Percentiles rank a stretch among this genome's conserved stretches.
Evolutionary conservation across 176 grass and related monocot species (phyloP).

Genomic region (Cymbopogon citratus): DNA sequence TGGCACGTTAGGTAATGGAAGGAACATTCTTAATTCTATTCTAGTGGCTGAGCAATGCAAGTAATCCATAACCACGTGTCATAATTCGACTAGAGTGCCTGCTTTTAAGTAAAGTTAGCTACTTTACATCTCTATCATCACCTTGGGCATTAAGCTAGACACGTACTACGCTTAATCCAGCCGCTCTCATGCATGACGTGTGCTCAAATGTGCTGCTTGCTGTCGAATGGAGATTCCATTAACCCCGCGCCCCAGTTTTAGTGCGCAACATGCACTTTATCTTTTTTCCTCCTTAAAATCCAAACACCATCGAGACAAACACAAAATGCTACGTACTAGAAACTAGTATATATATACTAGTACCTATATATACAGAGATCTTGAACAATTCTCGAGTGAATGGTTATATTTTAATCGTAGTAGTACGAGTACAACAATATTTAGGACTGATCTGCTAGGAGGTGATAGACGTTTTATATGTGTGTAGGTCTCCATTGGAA

Average conservation of each 20-base stretch:
- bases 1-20: conserved; percentile 29
- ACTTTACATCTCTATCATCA: conserved; percentile 35
- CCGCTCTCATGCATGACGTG: conserved; percentile 18
- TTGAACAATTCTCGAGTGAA: too few relatives aligned
- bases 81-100: background rate
- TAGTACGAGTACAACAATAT: too few relatives aligned
- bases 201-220: conserved; percentile 1
- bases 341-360: too few relatives aligned
- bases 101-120: conserved; percentile 8
- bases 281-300: too few relatives aligned
- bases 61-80: conserved; percentile 39
- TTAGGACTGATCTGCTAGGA: too few relatives aligned
- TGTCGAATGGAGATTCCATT: conserved; percentile 28
- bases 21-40: conserved; percentile 39
- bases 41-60: conserved; percentile 32
- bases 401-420: too few relatives aligned
- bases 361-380: too few relatives aligned
- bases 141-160: conserved; percentile 24
- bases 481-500: background rate
- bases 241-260: background rate
- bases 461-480: background rate
- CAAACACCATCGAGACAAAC: too few relatives aligned
- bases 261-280: background rate
- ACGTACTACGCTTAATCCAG: conserved; percentile 39
- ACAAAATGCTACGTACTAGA: too few relatives aligned